Percentiles rank a stretch among this genome's conserved stretches.
Conservation (phyloP, 106 monocot species). For the Gastrodia elata region DNA sequence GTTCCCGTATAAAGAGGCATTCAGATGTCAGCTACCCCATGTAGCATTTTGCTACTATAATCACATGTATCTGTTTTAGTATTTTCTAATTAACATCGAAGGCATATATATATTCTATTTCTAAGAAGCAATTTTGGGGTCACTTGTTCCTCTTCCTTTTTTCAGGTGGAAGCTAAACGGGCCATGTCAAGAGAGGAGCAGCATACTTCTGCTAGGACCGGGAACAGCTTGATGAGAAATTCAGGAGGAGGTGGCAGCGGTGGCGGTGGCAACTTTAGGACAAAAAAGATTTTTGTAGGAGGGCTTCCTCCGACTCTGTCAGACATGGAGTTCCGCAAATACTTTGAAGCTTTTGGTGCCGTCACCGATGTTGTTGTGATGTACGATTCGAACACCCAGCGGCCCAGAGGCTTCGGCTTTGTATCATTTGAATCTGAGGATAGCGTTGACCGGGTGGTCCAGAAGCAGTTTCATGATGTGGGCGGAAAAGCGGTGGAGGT, state of each 20-base stretch:
- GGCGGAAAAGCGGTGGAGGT: conserved; percentile 30
- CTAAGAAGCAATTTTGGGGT: background rate
- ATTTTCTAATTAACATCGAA: background rate
- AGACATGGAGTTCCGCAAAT: conserved; percentile 25
- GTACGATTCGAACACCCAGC: conserved; percentile 41
- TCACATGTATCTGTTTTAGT: background rate
- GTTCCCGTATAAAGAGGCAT: background rate
- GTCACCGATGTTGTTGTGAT: conserved; percentile 38
- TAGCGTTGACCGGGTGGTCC: conserved; percentile 20
- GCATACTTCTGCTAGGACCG: conserved; percentile 10
- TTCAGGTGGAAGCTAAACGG: conserved; percentile 41
- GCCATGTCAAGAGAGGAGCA: conserved; percentile 41
- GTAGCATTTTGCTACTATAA: too few relatives aligned
- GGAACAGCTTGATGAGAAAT: conserved; percentile 2
- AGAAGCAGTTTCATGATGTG: conserved; percentile 30
- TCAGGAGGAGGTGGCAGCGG: conserved; percentile 13
- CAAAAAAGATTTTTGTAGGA: conserved; percentile 44
- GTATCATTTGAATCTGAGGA: conserved; percentile 32
- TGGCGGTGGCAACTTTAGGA: conserved; percentile 16
- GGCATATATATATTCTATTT: background rate
- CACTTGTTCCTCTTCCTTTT: background rate
- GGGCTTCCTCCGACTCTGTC: conserved; percentile 26
- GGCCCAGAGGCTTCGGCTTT: conserved; percentile 47
- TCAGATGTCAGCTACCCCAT: too few relatives aligned
- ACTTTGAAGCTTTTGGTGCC: conserved; percentile 32